Conservation (phyloP, 495 filamentous ascomycete species). For the Bacidia gigantensis region DNA sequence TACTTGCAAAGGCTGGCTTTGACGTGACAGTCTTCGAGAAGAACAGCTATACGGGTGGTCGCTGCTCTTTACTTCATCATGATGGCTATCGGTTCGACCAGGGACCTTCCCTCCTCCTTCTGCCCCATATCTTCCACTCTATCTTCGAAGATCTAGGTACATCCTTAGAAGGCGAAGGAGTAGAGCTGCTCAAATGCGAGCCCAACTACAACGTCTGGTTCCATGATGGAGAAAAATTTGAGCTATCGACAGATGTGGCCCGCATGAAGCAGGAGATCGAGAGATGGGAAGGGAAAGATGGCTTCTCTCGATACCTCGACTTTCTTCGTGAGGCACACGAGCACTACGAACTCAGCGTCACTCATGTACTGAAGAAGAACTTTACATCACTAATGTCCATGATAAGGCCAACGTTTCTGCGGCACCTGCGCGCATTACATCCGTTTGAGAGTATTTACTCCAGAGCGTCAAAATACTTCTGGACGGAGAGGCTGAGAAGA, state of each 20-base stretch:
- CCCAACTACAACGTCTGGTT: constrained; percentile 61
- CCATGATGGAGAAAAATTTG: constrained; percentile 43
- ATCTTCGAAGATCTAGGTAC: constrained; percentile 51
- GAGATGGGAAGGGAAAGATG: constrained; percentile 48
- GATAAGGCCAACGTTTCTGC: constrained; percentile 36
- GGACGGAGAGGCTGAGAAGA: constrained; percentile 47
- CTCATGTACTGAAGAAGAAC: constrained; percentile 46
- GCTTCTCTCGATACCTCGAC: constrained; percentile 45
- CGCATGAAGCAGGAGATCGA: constrained; percentile 55
- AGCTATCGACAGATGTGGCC: constrained; percentile 44
- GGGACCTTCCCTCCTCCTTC: constrained; percentile 54
- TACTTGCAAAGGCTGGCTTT: constrained; percentile 51
- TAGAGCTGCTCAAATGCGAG: constrained; percentile 51
- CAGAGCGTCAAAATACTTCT: constrained; percentile 46
- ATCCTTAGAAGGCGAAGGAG: constrained; percentile 41
- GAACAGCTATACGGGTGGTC: constrained; percentile 50
- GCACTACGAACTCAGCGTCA: constrained; percentile 50
- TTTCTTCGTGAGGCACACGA: constrained; percentile 48
- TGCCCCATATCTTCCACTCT: constrained; percentile 50
- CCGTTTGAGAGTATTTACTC: constrained; percentile 51
- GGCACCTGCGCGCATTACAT: constrained; percentile 40
- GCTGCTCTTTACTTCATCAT: constrained; percentile 44
- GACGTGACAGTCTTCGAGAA: constrained; percentile 55
- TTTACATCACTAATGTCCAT: constrained; percentile 43
- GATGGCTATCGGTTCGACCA: constrained; percentile 55